Percentiles rank a stretch among this genome's conserved stretches.
Conservation (phyloP, 371 early-diverging fungal genomes). For the Lichtheimia ornata region DNA sequence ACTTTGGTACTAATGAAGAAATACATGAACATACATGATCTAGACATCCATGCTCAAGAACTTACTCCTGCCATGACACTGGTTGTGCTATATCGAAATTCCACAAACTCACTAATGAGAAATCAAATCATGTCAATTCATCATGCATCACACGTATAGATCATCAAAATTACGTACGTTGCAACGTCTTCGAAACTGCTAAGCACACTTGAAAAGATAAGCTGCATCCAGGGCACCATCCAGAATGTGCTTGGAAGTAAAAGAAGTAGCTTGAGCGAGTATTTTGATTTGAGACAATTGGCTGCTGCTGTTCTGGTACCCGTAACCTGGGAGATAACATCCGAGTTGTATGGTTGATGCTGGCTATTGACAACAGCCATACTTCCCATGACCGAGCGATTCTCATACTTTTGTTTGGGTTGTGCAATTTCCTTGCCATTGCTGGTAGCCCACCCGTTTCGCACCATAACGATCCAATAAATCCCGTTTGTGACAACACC, state of each 20-base stretch:
- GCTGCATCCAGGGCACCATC: slow-evolving; percentile 46
- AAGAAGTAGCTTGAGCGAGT: slow-evolving; percentile 24
- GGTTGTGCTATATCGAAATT: slow-evolving; percentile 42
- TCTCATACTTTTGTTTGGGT: slow-evolving; percentile 13
- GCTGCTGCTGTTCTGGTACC: neutral
- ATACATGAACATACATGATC: neutral
- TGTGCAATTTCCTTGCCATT: slow-evolving; percentile 35
- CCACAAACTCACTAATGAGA: slow-evolving; percentile 38
- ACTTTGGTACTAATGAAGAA: slow-evolving; percentile 47
- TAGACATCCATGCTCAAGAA: neutral
- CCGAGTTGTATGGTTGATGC: slow-evolving; percentile 2
- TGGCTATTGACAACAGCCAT: neutral
- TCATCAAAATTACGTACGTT: slow-evolving; percentile 28
- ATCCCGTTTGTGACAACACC: slow-evolving; percentile 29
- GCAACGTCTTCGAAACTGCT: slow-evolving; percentile 51
- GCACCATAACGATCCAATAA: slow-evolving; percentile 41
- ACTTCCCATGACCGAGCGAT: neutral
- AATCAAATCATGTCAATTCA: neutral
- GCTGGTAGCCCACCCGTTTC: slow-evolving; percentile 29
- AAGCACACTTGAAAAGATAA: slow-evolving; percentile 46
- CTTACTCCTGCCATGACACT: slow-evolving; percentile 49
- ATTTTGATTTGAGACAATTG: slow-evolving; percentile 12
- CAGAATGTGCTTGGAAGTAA: slow-evolving; percentile 42
- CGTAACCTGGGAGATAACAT: neutral
- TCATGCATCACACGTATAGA: neutral